Base-by-base conservation (phyloP, 306 rosid genomes). In the Cotoneaster glaucophyllus region DNA sequence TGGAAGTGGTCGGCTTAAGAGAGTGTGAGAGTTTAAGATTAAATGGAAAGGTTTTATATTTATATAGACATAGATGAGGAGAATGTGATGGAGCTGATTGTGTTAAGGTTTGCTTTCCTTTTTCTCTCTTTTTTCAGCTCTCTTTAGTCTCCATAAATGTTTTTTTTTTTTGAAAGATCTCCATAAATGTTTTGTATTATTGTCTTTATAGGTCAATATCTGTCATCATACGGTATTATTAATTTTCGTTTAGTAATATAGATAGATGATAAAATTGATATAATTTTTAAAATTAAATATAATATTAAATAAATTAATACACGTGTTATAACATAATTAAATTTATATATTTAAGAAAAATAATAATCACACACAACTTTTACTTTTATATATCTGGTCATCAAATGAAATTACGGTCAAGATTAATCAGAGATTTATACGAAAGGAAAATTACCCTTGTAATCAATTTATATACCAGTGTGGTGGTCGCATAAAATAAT, bases 1-100 rank as follows among this genome's bases (percentile, higher is more conserved):
- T 71, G 75, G 26, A 57, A 79, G 83, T 75, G 76, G 81, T 72
- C 76, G 74, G 86, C 72, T 69, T 64, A 41, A n/a, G 73, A 79
- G 78, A 78, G 48, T 65, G 79, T 26, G 78, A 75, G 45, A 28
- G 61, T 64, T 8, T 10, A 52, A 53, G 79, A 70, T 58, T 70
- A 71, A 79, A 34, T 22, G 63, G 45, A 19, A 45, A 44, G 32
- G 58, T 78, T 31, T 21, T 56, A 61, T 73, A 54, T 15, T 69
- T 68, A 59, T 53, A 71, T 74, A 37, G 32, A 31, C 32, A n/a
- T n/a, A 67, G 24, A 64, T 22, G 69, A 48, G 37, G 45, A 43
- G 64, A n/a, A n/a, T n/a, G n/a, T n/a, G n/a, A n/a, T n/a, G n/a
- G n/a, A 8, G 41, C 9, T 37, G 9, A 37, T 37, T 37, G 41